Percentiles rank a stretch among this genome's conserved stretches.
Conservation (phyloP, 768 basidiomycete species). For the Amanita rimosa region DNA sequence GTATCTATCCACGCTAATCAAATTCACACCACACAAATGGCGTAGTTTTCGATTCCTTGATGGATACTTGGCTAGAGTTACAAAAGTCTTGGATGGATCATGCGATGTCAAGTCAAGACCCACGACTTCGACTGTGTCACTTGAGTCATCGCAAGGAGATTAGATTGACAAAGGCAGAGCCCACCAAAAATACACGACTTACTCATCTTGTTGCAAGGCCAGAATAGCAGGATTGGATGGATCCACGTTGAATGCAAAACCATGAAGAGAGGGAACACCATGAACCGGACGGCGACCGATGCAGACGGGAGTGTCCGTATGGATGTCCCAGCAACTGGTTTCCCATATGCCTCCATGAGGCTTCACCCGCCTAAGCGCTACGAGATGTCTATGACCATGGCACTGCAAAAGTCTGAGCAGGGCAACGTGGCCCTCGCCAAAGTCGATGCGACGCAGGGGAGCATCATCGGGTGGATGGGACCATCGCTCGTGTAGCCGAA, state of each 20-base stretch:
- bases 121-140: background rate
- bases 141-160: background rate
- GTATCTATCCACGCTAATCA: background rate
- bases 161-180: background rate
- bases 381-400: conserved; percentile 28
- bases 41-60: background rate
- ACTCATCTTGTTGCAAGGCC: background rate
- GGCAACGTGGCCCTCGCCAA: conserved; percentile 17
- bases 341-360: conserved; percentile 2
- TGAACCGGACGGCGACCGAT: conserved; percentile 27
- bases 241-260: background rate
- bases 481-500: conserved; percentile 41
- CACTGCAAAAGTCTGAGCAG: conserved; percentile 37
- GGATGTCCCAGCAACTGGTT: conserved; percentile 8
- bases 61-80: background rate
- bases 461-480: conserved; percentile 23
- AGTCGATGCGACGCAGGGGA: conserved; percentile 7
- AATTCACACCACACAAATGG: background rate
- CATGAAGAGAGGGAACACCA: background rate
- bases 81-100: background rate
- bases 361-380: conserved; percentile 25
- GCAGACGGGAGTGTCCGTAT: conserved; percentile 26
- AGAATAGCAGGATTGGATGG: background rate
- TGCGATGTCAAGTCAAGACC: background rate
- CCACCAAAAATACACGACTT: background rate